Evolutionary conservation across 495 filamentous ascomycete species (phyloP), one percentile per base, ranked within the genome.

Genomic region (Lepidopterella palustris): DNA sequence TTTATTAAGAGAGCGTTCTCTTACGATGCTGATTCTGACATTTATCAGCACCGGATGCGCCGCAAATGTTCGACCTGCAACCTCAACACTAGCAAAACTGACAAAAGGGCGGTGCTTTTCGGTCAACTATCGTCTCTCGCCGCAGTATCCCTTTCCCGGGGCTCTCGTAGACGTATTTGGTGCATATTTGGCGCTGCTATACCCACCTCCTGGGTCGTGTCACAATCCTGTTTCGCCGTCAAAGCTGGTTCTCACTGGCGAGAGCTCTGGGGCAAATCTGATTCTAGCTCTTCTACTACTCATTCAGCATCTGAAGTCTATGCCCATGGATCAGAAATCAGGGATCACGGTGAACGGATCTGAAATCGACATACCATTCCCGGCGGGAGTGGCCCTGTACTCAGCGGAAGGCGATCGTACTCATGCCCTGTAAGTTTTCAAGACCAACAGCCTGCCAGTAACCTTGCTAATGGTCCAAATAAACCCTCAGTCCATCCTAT

Each of bases 1-100:
- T 15, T 52, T 24, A 52, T 26, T 24, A 11, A 13, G 49, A 54
- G 5, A 13, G 31, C 8, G 28, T 47, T 35, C 20, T 50, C 5
- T 25, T 35, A 45, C 27, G n/a, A n/a, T n/a, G n/a, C n/a, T n/a
- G n/a, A n/a, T n/a, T n/a, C n/a, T n/a, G n/a, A n/a, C n/a, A n/a
- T n/a, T n/a, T n/a, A n/a, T n/a, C n/a, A 66, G 63, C 28, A 53
- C 39, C 15, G 47, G 51, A 51, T 56, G 40, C 27, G 62, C 57
- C 15, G 39, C 50, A 23, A 35, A 13, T 24, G 60, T 27, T 18
- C 57, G 31, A n/a, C 40, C 32, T 10, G 21, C 40, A 26, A 26
- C 24, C 1, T 15, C 40, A 13, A 10, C 2, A 4, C 42, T 62
- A 13, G 45, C 21, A 21, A 45, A 57, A 13, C 29, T 61, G 26